Base-by-base conservation (phyloP, 192 early-diverging fungal genomes). In the Coemansia sp. region DNA sequence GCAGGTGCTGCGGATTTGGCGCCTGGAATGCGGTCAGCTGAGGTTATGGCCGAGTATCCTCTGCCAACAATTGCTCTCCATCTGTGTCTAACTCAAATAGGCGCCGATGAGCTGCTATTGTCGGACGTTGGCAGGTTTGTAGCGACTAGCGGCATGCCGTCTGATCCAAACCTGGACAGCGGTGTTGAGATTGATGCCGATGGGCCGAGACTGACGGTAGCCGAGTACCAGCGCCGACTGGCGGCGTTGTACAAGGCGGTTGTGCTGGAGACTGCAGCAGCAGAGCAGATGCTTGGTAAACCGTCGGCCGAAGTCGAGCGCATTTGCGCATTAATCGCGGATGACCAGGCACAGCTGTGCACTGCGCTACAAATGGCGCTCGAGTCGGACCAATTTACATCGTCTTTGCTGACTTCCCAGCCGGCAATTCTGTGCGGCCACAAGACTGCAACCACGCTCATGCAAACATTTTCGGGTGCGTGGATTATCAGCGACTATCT, bases 281-380 rank as follows among this genome's bases (percentile, higher is more conserved):
- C 20, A 23, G 50, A 19, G 24, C 24, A 23, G 20, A 23, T 19
- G 32, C 32, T 35, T 7, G 32, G 32, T 2, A 35, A 35, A 7
- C 32, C 32, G 32, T 35, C 32, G 32, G 53, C 53, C 12, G 27
- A 24, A 54, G 27, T 54, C 4, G 53, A 54, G 23, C 53, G 20
- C 20, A 24, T 54, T 10, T 54, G 53, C 10, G 27, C 27, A 12
- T 14, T 24, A 6, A 54, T 54, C 14, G 2, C 27, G 12, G 27
- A 14, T 14, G 53, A 24, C 53, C 53, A 27, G 10, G 22, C 53
- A 19, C 56, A 58, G 29, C 32, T 65, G 13, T 35, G 26, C 35
- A 43, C 22, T 11, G 57, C 65, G 38, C 37, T 66, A 16, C 35
- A 53, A 38, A 66, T 66, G 65, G 65, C 65, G 12, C 37, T 59